A percentile compares a stretch with the other conserved stretches of the same genome.
Evolutionary conservation across 2,329 filamentous ascomycete species (phyloP).

Genomic region (Ilyonectria robusta): DNA sequence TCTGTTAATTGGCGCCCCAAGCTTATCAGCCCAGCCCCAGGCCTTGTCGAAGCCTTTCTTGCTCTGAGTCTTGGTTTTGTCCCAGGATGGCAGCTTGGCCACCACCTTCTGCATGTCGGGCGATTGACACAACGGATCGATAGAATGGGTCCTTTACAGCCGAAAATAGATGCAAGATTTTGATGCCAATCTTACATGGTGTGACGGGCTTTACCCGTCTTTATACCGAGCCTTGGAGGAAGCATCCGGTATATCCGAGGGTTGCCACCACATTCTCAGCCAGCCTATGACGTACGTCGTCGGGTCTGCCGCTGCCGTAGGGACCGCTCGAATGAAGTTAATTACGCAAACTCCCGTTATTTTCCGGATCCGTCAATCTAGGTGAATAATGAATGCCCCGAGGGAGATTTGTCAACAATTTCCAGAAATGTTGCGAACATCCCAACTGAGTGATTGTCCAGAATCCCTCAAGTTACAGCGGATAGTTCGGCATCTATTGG

Average conservation of each 20-base stretch:
- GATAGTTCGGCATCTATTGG: neutral
- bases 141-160: neutral
- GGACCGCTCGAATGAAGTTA: neutral
- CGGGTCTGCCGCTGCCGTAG: neutral
- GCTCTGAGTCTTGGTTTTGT: constrained; percentile 65
- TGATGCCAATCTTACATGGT: neutral
- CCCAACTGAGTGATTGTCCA: no score
- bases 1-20: constrained; percentile 82
- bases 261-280: neutral
- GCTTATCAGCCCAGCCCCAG: constrained; percentile 67
- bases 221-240: neutral
- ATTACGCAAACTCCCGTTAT: neutral
- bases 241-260: neutral
- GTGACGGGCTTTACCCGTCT: neutral
- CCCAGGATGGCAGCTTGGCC: constrained; percentile 62
- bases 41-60: constrained; percentile 83
- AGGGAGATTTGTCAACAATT: neutral
- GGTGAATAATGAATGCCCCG: neutral
- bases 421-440: neutral
- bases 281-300: neutral
- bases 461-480: neutral
- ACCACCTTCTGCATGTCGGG: constrained; percentile 54
- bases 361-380: neutral
- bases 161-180: neutral
- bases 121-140: neutral